These are phyloP conservation scores for Mesembryanthemum crystallinum DNA, from an alignment of 148 eudicot species.

Conservation along the genomic window DNA sequence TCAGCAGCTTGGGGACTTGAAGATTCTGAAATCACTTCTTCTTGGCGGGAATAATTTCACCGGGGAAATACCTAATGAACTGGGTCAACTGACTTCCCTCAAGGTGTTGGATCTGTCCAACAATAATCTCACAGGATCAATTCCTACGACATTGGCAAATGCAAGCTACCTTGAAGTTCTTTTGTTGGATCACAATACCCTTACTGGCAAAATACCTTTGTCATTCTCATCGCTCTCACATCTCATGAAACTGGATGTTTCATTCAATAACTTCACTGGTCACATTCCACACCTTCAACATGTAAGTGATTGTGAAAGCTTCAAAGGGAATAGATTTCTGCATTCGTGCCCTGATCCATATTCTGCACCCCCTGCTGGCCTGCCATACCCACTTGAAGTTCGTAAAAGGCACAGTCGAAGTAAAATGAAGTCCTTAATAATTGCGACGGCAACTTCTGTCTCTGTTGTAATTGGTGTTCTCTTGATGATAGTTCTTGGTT, in stretches of 20 bases:
- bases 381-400: conserved; percentile 45
- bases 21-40: conserved; percentile 27
- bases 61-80: conserved; percentile 36
- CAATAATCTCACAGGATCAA: conserved; percentile 39
- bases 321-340: conserved; percentile 45
- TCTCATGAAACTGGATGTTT: conserved; percentile 42
- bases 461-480: conserved; percentile 45
- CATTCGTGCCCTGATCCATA: conserved; percentile 46
- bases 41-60: conserved; percentile 42
- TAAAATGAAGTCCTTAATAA: conserved; percentile 42
- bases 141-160: conserved; percentile 43
- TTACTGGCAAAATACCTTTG: conserved; percentile 48
- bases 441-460: conserved; percentile 42
- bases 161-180: conserved; percentile 35
- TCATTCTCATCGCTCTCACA: conserved; percentile 43
- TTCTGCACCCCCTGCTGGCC: conserved; percentile 40
- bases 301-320: conserved; percentile 40
- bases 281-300: conserved; percentile 43
- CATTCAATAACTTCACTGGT: conserved; percentile 58
- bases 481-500: conserved; percentile 32
- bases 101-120: conserved; percentile 40
- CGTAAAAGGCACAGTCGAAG: conserved; percentile 30
- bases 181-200: conserved; percentile 43
- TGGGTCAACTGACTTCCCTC: conserved; percentile 40
- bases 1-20: conserved; percentile 35